Conservation (phyloP, 2,329 filamentous ascomycete species). For the Aureobasidium pullulans region DNA sequence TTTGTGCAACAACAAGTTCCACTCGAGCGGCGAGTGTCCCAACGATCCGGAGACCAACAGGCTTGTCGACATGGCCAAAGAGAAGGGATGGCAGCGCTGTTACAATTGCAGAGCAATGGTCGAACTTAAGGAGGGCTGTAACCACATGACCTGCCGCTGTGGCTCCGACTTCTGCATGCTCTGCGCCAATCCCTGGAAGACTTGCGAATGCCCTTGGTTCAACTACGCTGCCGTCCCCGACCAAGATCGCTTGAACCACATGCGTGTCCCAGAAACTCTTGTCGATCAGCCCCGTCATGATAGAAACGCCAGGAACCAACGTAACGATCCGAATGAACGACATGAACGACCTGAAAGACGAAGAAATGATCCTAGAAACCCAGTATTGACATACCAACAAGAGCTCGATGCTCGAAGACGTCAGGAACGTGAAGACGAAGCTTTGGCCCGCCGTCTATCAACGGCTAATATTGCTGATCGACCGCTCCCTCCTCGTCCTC, state of each 20-base stretch:
- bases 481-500: conserved; percentile 19
- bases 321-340: background rate
- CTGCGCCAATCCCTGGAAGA: conserved; percentile 75
- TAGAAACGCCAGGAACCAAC: conserved; percentile 15
- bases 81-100: conserved; percentile 68
- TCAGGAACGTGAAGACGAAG: conserved; percentile 42
- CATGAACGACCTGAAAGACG: background rate
- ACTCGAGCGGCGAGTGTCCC: conserved; percentile 62
- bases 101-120: conserved; percentile 67
- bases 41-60: conserved; percentile 59
- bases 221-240: conserved; percentile 49
- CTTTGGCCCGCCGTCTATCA: conserved; percentile 46
- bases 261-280: conserved; percentile 40
- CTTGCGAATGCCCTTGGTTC: conserved; percentile 76
- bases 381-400: conserved; percentile 27
- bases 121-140: conserved; percentile 74
- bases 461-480: conserved; percentile 30
- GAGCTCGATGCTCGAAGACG: conserved; percentile 33
- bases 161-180: conserved; percentile 82
- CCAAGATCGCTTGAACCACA: conserved; percentile 48
- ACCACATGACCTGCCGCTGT: conserved; percentile 83
- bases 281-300: conserved; percentile 27
- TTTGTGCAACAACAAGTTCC: conserved; percentile 66
- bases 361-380: conserved; percentile 12
- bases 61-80: conserved; percentile 57